A percentile compares a stretch with the other conserved stretches of the same genome.
Evolutionary conservation across 75 land plant genomes (phyloP).

Genomic region (Pinus taeda): DNA sequence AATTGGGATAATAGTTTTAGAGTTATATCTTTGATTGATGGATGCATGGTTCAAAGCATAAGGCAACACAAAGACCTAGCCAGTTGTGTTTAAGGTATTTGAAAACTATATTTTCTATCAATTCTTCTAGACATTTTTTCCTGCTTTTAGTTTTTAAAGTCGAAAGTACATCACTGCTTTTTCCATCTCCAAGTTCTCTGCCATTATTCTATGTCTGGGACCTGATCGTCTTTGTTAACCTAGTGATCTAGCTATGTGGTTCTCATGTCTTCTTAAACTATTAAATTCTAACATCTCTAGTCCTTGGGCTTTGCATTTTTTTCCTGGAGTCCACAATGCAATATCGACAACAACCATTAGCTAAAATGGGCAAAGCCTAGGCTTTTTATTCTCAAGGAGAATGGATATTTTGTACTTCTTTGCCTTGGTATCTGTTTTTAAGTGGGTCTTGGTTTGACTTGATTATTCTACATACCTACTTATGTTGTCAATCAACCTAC

Average conservation of each 20-base stretch:
- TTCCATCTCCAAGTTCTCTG: not conserved
- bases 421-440: not conserved
- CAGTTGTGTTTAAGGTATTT: conserved; percentile 89
- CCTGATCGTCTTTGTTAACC: not conserved
- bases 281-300: not conserved
- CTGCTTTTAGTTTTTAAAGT: not conserved
- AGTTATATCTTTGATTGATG: conserved; percentile 78
- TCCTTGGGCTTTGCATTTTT: not conserved
- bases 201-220: not conserved
- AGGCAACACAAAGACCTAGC: conserved; percentile 94
- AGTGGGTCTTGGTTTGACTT: not conserved
- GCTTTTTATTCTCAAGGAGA: not conserved
- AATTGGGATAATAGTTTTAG: conserved; percentile 98
- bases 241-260: not conserved
- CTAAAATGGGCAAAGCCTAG: not conserved
- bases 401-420: not conserved
- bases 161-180: not conserved
- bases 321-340: not conserved
- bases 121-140: not conserved
- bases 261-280: not conserved
- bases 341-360: not conserved
- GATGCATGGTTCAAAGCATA: conserved; percentile 78
- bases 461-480: not conserved
- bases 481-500: not conserved
- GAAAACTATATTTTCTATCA: not conserved